Conservation (phyloP, 805 yeast genomes). For the Candida yuanshanica region DNA sequence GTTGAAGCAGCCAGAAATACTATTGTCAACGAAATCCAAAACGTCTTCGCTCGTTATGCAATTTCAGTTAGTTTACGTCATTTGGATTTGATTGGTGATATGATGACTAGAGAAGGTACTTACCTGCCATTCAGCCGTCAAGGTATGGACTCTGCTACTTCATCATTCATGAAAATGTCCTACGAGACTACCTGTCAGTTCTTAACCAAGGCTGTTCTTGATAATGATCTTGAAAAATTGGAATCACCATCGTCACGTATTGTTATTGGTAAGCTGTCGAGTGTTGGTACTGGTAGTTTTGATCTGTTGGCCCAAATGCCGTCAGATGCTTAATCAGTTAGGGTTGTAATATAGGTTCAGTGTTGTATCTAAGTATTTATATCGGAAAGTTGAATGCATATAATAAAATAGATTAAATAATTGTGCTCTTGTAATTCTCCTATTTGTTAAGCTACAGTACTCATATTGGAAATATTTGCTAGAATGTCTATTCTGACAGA, state of each 20-base stretch:
- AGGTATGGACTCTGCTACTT: conserved; percentile 93
- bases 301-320: conserved; percentile 55
- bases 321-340: conserved; percentile 10
- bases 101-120: conserved; percentile 99
- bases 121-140: conserved; percentile 96
- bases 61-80: conserved; percentile 90
- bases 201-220: conserved; percentile 91
- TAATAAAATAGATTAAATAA: not conserved
- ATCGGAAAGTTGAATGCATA: not conserved
- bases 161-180: conserved; percentile 97
- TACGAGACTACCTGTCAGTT: conserved; percentile 98
- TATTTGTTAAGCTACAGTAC: too few relatives aligned
- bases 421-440: not conserved
- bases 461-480: too few relatives aligned
- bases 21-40: conserved; percentile 90
- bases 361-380: too few relatives aligned
- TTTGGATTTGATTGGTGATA: conserved; percentile 93
- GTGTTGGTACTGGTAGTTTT: conserved; percentile 95
- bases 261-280: conserved; percentile 84
- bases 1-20: conserved; percentile 99
- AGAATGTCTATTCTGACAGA: not conserved
- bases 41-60: conserved; percentile 95
- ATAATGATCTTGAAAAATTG: conserved; percentile 81
- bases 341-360: not conserved
- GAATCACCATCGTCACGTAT: conserved; percentile 91